A percentile compares a stretch with the other conserved stretches of the same genome.
Evolutionary conservation across 306 rosid species (phyloP).

Genomic region (Luffa acutangula): DNA sequence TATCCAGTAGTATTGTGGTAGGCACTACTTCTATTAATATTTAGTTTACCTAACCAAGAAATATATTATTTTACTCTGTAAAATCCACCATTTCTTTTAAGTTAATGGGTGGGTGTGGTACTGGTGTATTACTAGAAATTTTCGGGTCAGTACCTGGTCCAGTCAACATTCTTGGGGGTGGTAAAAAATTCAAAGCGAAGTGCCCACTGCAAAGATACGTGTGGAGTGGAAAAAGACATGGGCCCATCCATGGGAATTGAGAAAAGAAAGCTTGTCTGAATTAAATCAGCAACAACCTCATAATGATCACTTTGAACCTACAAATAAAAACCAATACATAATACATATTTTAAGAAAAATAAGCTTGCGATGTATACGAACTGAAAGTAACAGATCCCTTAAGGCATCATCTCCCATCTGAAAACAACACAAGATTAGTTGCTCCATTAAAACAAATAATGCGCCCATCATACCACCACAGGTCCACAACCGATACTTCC

Average conservation of each 20-base stretch:
- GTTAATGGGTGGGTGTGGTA: not conserved
- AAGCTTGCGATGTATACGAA: not conserved
- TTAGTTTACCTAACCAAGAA: not conserved
- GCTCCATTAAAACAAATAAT: not conserved
- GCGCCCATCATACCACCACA: not conserved
- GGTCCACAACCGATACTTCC: not conserved
- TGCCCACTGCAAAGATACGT: conserved; percentile 84
- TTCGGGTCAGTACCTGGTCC: conserved; percentile 49
- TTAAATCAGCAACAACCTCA: conserved; percentile 91
- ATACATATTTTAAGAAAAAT: not conserved
- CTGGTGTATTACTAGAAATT: not conserved
- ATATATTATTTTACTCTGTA: not conserved
- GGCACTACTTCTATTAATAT: not conserved
- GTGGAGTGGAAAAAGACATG: conserved; percentile 94
- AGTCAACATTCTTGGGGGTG: conserved; percentile 77
- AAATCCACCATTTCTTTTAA: not conserved
- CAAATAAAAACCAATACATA: conserved; percentile 13
- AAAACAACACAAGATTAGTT: not conserved
- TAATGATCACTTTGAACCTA: conserved; percentile 94
- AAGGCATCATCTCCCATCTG: not conserved
- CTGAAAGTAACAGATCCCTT: not conserved
- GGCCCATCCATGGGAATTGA: conserved; percentile 98
- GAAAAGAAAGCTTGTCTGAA: conserved; percentile 95
- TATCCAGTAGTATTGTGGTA: not conserved
- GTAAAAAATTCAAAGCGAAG: conserved; percentile 94